A percentile compares a stretch with the other conserved stretches of the same genome.
Evolutionary conservation across 108 stramenopile species (phyloP).

Genomic region (Nitzschia putrida): DNA sequence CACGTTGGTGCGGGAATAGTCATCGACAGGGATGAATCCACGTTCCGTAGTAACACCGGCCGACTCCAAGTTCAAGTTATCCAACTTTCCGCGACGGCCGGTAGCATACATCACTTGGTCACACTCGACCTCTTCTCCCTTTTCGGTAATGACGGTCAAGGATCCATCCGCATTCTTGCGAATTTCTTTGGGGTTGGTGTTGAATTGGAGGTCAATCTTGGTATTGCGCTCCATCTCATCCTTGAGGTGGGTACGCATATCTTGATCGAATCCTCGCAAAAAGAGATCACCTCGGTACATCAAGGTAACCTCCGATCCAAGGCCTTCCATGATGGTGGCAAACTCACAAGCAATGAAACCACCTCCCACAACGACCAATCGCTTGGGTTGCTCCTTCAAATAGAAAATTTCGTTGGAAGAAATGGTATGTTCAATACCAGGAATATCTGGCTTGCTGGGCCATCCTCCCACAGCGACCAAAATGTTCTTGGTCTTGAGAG

Average conservation of each 20-base stretch:
- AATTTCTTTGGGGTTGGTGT: slow-evolving; percentile 64
- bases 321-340: slow-evolving; percentile 83
- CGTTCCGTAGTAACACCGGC: slow-evolving; percentile 49
- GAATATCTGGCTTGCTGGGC: slow-evolving; percentile 72
- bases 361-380: slow-evolving; percentile 85
- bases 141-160: slow-evolving; percentile 56
- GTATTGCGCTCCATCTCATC: slow-evolving; percentile 69
- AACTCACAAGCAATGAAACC: slow-evolving; percentile 94
- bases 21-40: slow-evolving; percentile 62
- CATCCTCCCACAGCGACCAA: slow-evolving; percentile 84
- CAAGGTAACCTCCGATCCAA: slow-evolving; percentile 83
- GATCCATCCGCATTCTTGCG: slow-evolving; percentile 50
- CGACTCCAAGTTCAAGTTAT: slow-evolving; percentile 62
- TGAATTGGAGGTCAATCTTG: slow-evolving; percentile 64
- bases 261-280: slow-evolving; percentile 77
- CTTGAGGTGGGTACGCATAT: slow-evolving; percentile 56
- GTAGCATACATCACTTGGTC: slow-evolving; percentile 78
- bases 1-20: slow-evolving; percentile 73
- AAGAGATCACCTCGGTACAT: slow-evolving; percentile 74
- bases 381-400: slow-evolving; percentile 76
- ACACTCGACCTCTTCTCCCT: slow-evolving; percentile 58
- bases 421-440: slow-evolving; percentile 83
- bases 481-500: slow-evolving; percentile 72
- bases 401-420: slow-evolving; percentile 87
- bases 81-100: slow-evolving; percentile 69